Evolutionary conservation across 2,329 filamentous ascomycete genomes (phyloP), one percentile per base, ranked within the genome.

Genomic region (Mycosphaerella arachidis): DNA sequence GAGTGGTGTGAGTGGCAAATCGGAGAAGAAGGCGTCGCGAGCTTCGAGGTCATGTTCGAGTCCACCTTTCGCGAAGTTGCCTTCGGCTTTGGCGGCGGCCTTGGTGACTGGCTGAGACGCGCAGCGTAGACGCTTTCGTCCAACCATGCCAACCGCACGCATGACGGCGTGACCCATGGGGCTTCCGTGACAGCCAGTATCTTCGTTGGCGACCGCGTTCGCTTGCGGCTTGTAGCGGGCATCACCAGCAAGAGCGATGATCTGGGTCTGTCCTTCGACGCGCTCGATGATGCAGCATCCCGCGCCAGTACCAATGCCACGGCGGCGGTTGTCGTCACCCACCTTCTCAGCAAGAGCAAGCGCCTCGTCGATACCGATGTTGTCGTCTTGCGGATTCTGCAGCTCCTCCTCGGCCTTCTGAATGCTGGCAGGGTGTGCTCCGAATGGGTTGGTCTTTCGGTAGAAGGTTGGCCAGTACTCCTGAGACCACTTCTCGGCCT

Each of bases 391-490:
- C 51, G 70, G 65, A 20, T 66, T 56, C 58, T 82, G 81, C 55
- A 95, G 84, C 61, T 90, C 86, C 12, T 86, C 83, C 43, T 88
- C 87, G 30, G 87, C 86, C 60, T 88, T 85, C 46, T 83, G 79
- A 58, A 93, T 85, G 71, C 89, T 84, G 69, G 86, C 85, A 62
- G 90, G 90, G 71, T 95, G 91, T 18, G 91, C 90, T 4, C 91
- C 91, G 60, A 92, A 89, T 1, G 90, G 90, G 70, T 94, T 94
- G 66, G 89, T 92, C 77, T 92, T 92, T 64, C 90, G 88, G 76
- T 94, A 95, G 53, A 92, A 85, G 1, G 87, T 89, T 12, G 91
- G 91, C 91, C 91, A 95, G 73, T 91, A 93, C 67, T 87, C 82
- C 35, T 83, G 79, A 29, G 86, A 88, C 90, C 90, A 94, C 71